Conservation (phyloP, 2,329 filamentous ascomycete genomes). For the Celoporthe dispersa region DNA sequence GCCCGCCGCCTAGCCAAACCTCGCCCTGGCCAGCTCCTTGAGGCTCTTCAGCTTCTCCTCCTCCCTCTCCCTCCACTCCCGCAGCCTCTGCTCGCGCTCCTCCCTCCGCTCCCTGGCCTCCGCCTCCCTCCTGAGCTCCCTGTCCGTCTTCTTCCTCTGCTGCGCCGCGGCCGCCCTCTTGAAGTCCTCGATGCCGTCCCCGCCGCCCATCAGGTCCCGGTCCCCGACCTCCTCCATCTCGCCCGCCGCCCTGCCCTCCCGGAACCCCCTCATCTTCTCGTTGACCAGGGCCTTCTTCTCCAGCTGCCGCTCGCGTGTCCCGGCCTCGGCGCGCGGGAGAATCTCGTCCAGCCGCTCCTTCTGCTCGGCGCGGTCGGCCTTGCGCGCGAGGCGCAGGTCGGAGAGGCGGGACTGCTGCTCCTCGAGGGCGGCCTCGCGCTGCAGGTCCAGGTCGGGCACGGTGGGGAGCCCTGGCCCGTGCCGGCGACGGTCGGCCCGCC, state of each 20-base stretch:
- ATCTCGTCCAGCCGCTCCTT: conserved; percentile 80
- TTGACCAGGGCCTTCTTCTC: conserved; percentile 82
- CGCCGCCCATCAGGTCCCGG: conserved; percentile 76
- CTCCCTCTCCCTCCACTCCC: conserved; percentile 75
- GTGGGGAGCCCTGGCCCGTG: conserved; percentile 69
- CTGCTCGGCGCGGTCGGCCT: conserved; percentile 66
- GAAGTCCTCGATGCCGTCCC: conserved; percentile 66
- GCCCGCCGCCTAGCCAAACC: conserved; percentile 63
- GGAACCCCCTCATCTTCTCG: conserved; percentile 74
- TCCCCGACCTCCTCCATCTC: conserved; percentile 66
- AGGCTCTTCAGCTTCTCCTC: conserved; percentile 84
- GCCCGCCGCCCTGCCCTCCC: conserved; percentile 57
- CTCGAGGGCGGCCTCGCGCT: conserved; percentile 55
- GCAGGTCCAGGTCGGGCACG: conserved; percentile 72
- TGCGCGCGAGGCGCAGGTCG: conserved; percentile 65
- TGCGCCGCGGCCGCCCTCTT: conserved; percentile 68
- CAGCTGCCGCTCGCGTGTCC: conserved; percentile 79
- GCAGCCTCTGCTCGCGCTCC: conserved; percentile 78
- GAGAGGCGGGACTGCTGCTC: conserved; percentile 50
- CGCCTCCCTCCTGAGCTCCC: conserved; percentile 83
- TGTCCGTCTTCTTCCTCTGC: conserved; percentile 78
- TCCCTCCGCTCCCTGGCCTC: conserved; percentile 72
- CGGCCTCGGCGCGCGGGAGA: conserved; percentile 79
- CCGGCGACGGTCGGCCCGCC: conserved; percentile 35
- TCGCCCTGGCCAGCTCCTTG: conserved; percentile 75